Evolutionary conservation across 179 eudicot genomes (phyloP), one percentile per base, ranked within the genome.

Genomic region (Vitellaria paradoxa): DNA sequence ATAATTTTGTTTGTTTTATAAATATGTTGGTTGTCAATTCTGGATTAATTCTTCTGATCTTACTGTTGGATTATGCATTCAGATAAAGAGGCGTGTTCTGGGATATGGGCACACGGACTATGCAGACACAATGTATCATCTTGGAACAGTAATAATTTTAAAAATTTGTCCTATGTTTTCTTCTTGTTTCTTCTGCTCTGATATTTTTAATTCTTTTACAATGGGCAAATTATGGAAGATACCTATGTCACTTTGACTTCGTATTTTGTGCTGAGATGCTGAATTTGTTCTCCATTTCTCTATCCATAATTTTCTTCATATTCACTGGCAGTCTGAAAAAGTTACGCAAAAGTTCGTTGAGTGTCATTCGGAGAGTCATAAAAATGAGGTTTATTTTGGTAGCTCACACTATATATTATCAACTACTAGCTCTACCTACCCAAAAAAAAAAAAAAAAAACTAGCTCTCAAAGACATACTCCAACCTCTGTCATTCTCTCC

Each of bases 111-210:
- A 95, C 77, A 40, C 87, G 53, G 99, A 95, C 80, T 91, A 93
- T 79, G 99, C 99, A 5, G 99, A 95, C 76, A 90, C 99, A 37
- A 90, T 95, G 98, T 93, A 82, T 88, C 99, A 93, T 89, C 95
- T 95, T 72, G 99, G 98, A 80, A 93, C 83, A 74, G 99, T 93
- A 84, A 83, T 86, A 69, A 63, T 61, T 63, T 45, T 67, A 72
- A 15, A 15, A 42, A 72, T 70, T 15, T 60, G n/a, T 71, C 37
- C 10, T 72, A 20, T 21, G 67, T 65, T 47, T 47, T 50, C 3
- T 50, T 50, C 1, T 9, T 66, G 46, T 80, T 68, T 65, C 37
- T 73, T 68, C 52, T 56, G 6, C 52, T 68, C 24, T 60, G 23
- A 55, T 21, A 72, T 13, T 73, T 72, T 73, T 57, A 26, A 64